Evolutionary conservation across 345 rosid genomes (phyloP).

Genomic region (Cardiospermum halicacabum): DNA sequence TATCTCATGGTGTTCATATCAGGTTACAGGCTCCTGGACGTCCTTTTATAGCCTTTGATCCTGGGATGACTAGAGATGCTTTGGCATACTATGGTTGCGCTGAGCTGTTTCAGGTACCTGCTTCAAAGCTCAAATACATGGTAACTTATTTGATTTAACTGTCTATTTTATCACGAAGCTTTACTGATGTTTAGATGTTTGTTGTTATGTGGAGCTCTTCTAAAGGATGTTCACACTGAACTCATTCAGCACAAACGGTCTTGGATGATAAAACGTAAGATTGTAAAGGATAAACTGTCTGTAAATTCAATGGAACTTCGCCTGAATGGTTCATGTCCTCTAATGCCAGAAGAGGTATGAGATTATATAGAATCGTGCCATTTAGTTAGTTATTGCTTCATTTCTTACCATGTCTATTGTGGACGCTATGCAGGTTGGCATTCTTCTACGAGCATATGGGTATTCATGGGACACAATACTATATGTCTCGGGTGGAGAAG

Average conservation of each 20-base stretch:
- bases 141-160: slow-evolving; percentile 12
- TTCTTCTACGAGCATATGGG: slow-evolving; percentile 93
- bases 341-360: slow-evolving; percentile 92
- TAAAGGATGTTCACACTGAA: slow-evolving; percentile 93
- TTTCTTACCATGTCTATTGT: no score
- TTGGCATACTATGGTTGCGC: slow-evolving; percentile 95
- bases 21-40: slow-evolving; percentile 81
- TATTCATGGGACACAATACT: slow-evolving; percentile 83
- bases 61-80: slow-evolving; percentile 95
- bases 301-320: slow-evolving; percentile 64
- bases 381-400: background rate
- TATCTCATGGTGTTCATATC: slow-evolving; percentile 11
- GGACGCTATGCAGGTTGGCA: slow-evolving; percentile 60
- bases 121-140: slow-evolving; percentile 15
- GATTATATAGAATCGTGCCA: background rate
- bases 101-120: slow-evolving; percentile 95
- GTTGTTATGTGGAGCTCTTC: slow-evolving; percentile 51
- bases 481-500: slow-evolving; percentile 92
- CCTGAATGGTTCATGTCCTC: slow-evolving; percentile 72
- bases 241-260: slow-evolving; percentile 93
- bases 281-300: slow-evolving; percentile 70
- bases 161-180: slow-evolving; percentile 14
- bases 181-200: slow-evolving; percentile 18
- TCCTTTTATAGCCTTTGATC: slow-evolving; percentile 94
- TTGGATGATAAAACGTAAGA: slow-evolving; percentile 84